Evolutionary conservation across 805 yeast species (phyloP), one percentile per base, ranked within the genome.

Genomic region (Crinitomyces ghanaensis): DNA sequence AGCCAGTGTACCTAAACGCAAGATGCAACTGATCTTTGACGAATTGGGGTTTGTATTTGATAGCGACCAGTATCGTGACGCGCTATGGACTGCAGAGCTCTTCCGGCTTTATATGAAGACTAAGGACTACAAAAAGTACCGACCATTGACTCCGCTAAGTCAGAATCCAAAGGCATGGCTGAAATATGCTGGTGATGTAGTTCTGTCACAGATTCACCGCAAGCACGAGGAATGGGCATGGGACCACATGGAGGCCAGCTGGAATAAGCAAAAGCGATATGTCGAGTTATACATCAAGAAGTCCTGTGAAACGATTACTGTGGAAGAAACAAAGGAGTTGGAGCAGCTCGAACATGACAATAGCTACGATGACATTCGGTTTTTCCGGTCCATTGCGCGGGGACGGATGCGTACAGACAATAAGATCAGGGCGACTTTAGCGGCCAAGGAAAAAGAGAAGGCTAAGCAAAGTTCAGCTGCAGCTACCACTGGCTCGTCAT

Each of bases 21-120:
- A 72, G 25, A 70, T 85, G 0, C 80, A 82, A 39, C 59, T 91
- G 33, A 70, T 76, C 41, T 91, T 86, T 54, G 86, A 86, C 33
- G 93, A 91, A 49, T 77, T 93, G 46, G 80, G 93, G n/a, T 60
- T 93, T 9, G 83, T 78, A 35, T 62, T 91, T 37, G 91, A 88
- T 51, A 75, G 88, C 36, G 69, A 70, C 33, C 96, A 88, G 53
- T 91, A 91, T 53, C 66, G 79, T 26, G 91, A 82, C 49, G 65
- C 83, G 2, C 60, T 93, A 22, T 72, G 81, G 66, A 76, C 93
- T 1, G 74, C 86, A 5, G 81, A 94, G 2, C 74, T 77, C 40
- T 73, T 83, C 50, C 84, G 81, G 41, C 72, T 88, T 71, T 80
- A 73, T 46, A 63, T 71, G 44, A 76, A 75, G 41, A 81, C 95